phyloP scores from a whole-genome alignment of 257 asterid genomes.

The Cordia subcordata region DNA sequence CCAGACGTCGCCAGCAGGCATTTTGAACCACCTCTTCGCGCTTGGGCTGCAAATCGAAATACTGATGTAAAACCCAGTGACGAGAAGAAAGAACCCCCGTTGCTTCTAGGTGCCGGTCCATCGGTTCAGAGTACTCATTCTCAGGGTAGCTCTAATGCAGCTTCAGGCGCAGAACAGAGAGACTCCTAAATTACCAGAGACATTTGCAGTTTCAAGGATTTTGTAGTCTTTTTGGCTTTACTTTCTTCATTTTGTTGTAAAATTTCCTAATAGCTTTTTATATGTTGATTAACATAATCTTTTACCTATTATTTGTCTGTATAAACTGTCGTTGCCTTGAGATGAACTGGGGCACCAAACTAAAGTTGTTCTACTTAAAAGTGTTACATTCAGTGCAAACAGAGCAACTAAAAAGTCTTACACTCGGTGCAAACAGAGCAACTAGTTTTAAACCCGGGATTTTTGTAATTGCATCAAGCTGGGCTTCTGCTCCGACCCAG shows the following conservation, averaged over 20 bases:
- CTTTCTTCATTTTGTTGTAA: not conserved
- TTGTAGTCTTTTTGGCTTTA: not conserved
- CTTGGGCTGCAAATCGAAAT: conserved; percentile 62
- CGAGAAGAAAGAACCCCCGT: conserved; percentile 48
- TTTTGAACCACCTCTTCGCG: conserved; percentile 76
- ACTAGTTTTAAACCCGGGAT: no score
- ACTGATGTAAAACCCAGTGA: conserved; percentile 25
- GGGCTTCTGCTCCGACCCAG: no score
- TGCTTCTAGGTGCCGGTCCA: conserved; percentile 54
- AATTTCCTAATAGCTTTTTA: not conserved
- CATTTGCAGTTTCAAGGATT: not conserved
- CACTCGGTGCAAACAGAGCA: no score
- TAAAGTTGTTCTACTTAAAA: no score
- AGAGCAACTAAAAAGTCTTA: no score
- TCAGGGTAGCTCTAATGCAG: conserved; percentile 5
- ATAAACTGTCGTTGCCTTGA: no score
- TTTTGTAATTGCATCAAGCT: no score
- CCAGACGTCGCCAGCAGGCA: conserved; percentile 84
- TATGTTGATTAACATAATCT: no score
- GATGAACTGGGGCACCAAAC: no score
- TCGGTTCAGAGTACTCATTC: conserved; percentile 8
- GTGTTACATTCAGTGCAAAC: no score
- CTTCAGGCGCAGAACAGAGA: conserved; percentile 7
- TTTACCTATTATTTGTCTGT: not conserved
- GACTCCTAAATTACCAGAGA: not conserved